Evolutionary conservation across 305 asterid species (phyloP), one percentile per base, ranked within the genome.

Genomic region (Fraxinus floribunda): DNA sequence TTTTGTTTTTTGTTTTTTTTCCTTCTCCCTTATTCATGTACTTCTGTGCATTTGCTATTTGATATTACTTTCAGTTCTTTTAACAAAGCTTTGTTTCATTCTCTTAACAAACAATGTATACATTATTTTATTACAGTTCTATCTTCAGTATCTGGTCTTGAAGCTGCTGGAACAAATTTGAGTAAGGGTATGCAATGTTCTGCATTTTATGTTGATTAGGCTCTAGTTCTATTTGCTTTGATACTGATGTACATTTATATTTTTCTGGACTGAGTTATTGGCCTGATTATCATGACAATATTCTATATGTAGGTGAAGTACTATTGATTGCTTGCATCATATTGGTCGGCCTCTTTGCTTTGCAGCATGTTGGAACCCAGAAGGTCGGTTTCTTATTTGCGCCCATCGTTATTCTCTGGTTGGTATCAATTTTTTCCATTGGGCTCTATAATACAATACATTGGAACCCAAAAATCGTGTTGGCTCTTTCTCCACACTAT

Each of bases 341-440:
- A 83, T 87, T 96, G 94, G 92, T 96, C 79, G 98, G 98, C 73
- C 90, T 95, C 74, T 95, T 95, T 86, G 99, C 99, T 83, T 87
- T 95, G 90, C 99, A 95, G 92, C 99, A 95, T 85, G 86, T 84
- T 86, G 99, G 99, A 52, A 96, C 99, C 79, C 97, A 91, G 82
- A 94, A 89, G 89, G 99, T 96, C 35, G 98, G 98, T 20, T 83
- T 92, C 91, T 83, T 96, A 85, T 96, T 96, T 89, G 99, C 99
- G 30, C 99, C 99, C 10, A 87, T 93, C 8, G 95, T 96, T 83
- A 86, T 94, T 86, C 86, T 96, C 70, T 96, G 99, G 99, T 88
- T 96, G 89, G 39, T 96, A 81, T 86, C 95, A n/a, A 96, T 94
- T 82, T 92, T 90, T 74, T 79, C 85, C 85, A 82, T 92, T 83